phyloP scores from a whole-genome alignment of 805 yeast species.

The Yarrowia sp. region DNA sequence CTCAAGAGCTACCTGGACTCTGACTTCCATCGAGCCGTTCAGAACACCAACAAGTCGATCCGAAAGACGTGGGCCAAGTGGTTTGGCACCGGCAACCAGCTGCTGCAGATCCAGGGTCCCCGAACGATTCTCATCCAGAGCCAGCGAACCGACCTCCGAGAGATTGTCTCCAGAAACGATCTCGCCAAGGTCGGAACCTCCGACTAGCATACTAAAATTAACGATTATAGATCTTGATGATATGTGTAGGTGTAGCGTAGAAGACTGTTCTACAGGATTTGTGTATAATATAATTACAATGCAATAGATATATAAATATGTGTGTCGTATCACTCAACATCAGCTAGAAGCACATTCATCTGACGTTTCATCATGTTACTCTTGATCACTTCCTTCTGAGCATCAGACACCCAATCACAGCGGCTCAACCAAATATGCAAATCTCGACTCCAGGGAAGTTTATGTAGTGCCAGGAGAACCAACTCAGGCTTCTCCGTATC shows the following conservation, averaged over 20 bases:
- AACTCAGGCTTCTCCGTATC: background rate
- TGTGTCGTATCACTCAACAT: background rate
- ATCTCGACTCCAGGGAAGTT: constrained; percentile 7
- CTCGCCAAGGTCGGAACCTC: constrained; percentile 11
- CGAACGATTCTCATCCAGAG: constrained; percentile 26
- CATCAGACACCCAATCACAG: constrained; percentile 3
- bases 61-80: constrained; percentile 26
- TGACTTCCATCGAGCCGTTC: constrained; percentile 15
- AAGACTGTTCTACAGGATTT: too few species aligned
- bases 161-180: constrained; percentile 16
- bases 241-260: background rate
- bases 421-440: constrained; percentile 1
- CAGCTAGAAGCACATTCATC: background rate
- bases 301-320: too few species aligned
- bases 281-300: background rate
- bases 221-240: constrained; percentile 21
- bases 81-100: constrained; percentile 20
- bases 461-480: background rate
- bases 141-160: constrained; percentile 13
- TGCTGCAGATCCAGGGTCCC: constrained; percentile 25
- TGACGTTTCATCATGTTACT: background rate
- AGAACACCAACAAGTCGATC: constrained; percentile 7
- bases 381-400: background rate
- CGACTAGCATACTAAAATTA: constrained; percentile 1
- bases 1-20: constrained; percentile 23